Evolutionary conservation across 2,329 filamentous ascomycete genomes (phyloP).

Genomic region (Verticillium zaregamsianum): DNA sequence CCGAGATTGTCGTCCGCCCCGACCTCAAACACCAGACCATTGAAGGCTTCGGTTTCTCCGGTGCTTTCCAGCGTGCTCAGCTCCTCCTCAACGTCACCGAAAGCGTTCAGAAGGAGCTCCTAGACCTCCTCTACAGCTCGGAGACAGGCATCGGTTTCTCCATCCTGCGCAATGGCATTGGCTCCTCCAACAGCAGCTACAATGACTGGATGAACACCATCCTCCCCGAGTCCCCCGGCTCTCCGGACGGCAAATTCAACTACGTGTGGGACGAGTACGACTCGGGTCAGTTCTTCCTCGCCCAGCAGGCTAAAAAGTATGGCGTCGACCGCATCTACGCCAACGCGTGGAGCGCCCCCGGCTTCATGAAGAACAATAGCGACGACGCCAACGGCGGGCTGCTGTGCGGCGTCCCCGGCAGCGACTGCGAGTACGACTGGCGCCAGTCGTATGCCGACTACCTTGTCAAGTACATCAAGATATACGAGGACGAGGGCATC

Average conservation of each 20-base stretch:
- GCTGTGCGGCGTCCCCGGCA: constrained; percentile 37
- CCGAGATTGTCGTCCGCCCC: constrained; percentile 1
- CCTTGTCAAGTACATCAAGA: constrained; percentile 39
- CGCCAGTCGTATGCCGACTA: constrained; percentile 44
- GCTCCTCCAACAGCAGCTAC: constrained; percentile 28
- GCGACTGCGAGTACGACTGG: constrained; percentile 36
- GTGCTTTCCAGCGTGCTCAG: constrained; percentile 30
- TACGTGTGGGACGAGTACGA: constrained; percentile 30
- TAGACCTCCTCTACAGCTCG: constrained; percentile 3
- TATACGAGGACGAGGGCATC: constrained; percentile 23
- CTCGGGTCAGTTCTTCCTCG: constrained; percentile 36
- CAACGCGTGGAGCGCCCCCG: constrained; percentile 46
- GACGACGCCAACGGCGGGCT: constrained; percentile 30
- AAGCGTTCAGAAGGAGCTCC: constrained; percentile 1
- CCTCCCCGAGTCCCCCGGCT: constrained; percentile 25
- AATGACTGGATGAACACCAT: constrained; percentile 30
- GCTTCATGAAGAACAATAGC: constrained; percentile 47
- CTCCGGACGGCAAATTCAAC: constrained; percentile 17
- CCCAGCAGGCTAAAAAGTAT: constrained; percentile 26
- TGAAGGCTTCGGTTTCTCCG: constrained; percentile 30
- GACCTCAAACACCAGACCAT: constrained; percentile 26
- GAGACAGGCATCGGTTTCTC: constrained; percentile 21
- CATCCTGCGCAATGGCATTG: constrained; percentile 37
- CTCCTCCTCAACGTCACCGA: constrained; percentile 3
- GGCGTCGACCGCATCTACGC: constrained; percentile 41